phyloP scores from a whole-genome alignment of 345 rosid genomes.

The Eucalyptus leucophloia region DNA sequence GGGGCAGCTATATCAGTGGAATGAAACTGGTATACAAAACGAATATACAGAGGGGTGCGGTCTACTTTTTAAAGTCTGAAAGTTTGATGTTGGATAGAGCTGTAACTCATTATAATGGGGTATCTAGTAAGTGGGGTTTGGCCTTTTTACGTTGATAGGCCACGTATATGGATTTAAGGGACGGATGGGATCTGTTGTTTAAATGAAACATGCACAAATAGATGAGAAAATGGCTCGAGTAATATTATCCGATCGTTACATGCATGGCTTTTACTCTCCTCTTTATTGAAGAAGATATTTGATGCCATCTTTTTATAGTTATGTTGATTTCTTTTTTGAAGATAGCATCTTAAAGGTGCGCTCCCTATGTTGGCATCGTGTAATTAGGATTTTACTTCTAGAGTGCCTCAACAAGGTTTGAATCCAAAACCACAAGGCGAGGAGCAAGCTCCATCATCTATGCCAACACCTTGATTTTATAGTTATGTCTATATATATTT shows the following conservation, averaged over 20 bases:
- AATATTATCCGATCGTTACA: too few relatives aligned
- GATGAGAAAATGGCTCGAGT: not conserved
- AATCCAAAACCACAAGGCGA: not conserved
- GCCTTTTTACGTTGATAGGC: not conserved
- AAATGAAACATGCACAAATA: fast-evolving
- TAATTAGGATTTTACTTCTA: not conserved
- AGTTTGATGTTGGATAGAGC: not conserved
- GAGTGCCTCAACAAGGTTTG: not conserved
- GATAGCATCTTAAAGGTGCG: not conserved
- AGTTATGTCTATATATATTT: fast-evolving
- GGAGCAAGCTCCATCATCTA: not conserved
- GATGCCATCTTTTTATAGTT: not conserved
- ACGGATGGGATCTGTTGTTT: fast-evolving
- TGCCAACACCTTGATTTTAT: not conserved
- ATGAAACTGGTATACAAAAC: too few relatives aligned
- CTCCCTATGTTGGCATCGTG: fast-evolving
- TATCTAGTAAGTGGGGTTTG: not conserved
- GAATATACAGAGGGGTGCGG: too few relatives aligned
- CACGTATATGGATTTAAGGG: not conserved
- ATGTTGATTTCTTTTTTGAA: not conserved
- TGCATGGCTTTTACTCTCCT: not conserved
- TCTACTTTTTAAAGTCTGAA: too few relatives aligned
- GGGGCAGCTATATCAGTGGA: too few relatives aligned
- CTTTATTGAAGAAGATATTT: not conserved
- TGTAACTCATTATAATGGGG: not conserved